Evolutionary conservation across 352 stramenopile genomes (phyloP), one percentile per base, ranked within the genome.

Genomic region (Pythium dissotocum): DNA sequence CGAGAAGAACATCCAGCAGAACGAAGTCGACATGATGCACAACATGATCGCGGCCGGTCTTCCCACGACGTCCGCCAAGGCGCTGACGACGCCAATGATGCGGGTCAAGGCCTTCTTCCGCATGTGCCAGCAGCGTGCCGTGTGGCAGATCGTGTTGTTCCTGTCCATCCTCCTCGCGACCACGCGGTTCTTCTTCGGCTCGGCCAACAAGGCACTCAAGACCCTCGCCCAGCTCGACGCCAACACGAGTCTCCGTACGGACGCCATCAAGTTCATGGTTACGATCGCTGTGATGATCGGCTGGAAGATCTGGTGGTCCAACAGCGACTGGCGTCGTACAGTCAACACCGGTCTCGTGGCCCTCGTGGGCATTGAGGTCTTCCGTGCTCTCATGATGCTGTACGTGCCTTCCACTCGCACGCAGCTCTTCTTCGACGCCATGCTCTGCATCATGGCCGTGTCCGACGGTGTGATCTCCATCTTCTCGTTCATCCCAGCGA

Each of bases 111-210:
- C 69, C 26, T 80, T 92, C 66, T 83, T 89, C 59, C 77, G 82
- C 54, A 88, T 92, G 82, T 87, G 77, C 44, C 79, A 89, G 69
- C 84, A 92, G 65, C 82, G 82, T 26, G 82, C 84, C 53, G 74
- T 92, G 72, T 92, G 84, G 84, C 84, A 90, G 65, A 81, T 92
- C 52, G 82, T 90, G 69, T 71, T 90, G 40, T 91, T 90, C 69
- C 63, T 90, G 63, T 86, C 79, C 35, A 69, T 92, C 49, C 21
- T 87, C 53, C 70, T 88, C 60, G 68, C 75, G 3, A 78, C 78
- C 13, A 85, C 79, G 21, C 76, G 75, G 28, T 90, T 88, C 63
- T 84, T 83, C 73, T 85, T 92, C 52, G 77, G 57, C 38, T 73
- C 73, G 4, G 78, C 81, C 49, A 79, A 81, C 67, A 65, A 58